A percentile compares a stretch with the other conserved stretches of the same genome.
Evolutionary conservation across 228 moss, liverwort and hornwort species (phyloP).

Genomic region (Sphagnum fallax): DNA sequence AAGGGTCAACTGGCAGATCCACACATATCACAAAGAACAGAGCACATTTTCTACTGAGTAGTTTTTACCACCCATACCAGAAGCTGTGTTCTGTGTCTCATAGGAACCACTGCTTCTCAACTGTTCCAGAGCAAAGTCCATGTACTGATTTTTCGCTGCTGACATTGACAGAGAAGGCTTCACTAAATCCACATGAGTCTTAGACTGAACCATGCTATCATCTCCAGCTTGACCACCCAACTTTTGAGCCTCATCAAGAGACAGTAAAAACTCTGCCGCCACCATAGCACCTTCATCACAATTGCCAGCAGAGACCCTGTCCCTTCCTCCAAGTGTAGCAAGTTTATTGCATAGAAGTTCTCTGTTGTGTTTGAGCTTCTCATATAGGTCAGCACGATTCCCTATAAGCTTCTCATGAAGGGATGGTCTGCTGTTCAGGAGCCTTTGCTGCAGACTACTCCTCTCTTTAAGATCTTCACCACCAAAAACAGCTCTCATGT

Average conservation of each 20-base stretch:
- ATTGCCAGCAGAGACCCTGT: slow-evolving; percentile 29
- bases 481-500: slow-evolving; percentile 49
- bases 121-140: too few relatives aligned
- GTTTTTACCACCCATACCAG: too few relatives aligned
- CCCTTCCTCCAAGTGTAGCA: slow-evolving; percentile 58
- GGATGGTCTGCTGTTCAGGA: slow-evolving; percentile 39
- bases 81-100: too few relatives aligned
- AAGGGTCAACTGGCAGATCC: too few relatives aligned
- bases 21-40: too few relatives aligned
- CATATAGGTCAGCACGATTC: slow-evolving; percentile 49
- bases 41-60: too few relatives aligned
- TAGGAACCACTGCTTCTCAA: too few relatives aligned
- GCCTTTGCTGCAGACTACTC: slow-evolving; percentile 36
- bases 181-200: slow-evolving; percentile 1
- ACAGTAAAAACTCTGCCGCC: slow-evolving; percentile 64
- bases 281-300: slow-evolving; percentile 51
- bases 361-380: slow-evolving; percentile 63
- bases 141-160: too few relatives aligned
- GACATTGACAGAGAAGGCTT: too few relatives aligned
- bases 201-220: slow-evolving; percentile 28
- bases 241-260: slow-evolving; percentile 38
- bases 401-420: slow-evolving; percentile 66
- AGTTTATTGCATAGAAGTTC: slow-evolving; percentile 56
- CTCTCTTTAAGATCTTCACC: slow-evolving; percentile 43
- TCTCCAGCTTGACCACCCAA: slow-evolving; percentile 27